Evolutionary conservation across 495 filamentous ascomycete genomes (phyloP).

Genomic region (Annulohypoxylon maeteangense): DNA sequence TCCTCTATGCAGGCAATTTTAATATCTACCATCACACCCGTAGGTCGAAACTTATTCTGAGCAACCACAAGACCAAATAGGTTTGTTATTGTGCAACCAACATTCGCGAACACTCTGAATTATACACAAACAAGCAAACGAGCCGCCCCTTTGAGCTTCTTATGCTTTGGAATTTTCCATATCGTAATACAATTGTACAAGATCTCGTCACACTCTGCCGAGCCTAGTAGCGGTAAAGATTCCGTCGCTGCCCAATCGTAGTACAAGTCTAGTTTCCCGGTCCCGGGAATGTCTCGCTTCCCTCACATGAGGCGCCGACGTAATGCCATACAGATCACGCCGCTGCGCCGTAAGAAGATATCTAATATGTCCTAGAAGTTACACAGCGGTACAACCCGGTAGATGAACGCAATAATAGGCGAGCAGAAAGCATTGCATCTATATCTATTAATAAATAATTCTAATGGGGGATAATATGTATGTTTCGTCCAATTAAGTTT

Average conservation of each 20-base stretch:
- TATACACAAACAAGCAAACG: background rate
- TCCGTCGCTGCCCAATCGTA: constrained; percentile 28
- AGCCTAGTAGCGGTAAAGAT: constrained; percentile 9
- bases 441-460: background rate
- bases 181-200: constrained; percentile 18
- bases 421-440: background rate
- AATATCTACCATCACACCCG: background rate
- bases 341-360: too few species aligned
- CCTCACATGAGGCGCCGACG: constrained; percentile 6
- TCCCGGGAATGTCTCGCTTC: constrained; percentile 10
- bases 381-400: background rate
- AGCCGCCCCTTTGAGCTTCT: background rate
- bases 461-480: constrained; percentile 9
- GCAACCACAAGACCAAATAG: background rate
- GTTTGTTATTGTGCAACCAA: background rate
- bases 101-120: background rate
- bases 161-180: background rate
- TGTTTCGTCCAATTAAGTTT: constrained; percentile 32
- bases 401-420: background rate
- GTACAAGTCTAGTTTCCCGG: constrained; percentile 6
- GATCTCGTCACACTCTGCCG: constrained; percentile 27
- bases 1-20: background rate
- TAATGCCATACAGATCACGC: constrained; percentile 3
- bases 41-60: background rate
- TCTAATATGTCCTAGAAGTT: background rate